Evolutionary conservation across 2,329 filamentous ascomycete genomes (phyloP).

Genomic region (Fusarium algeriense): DNA sequence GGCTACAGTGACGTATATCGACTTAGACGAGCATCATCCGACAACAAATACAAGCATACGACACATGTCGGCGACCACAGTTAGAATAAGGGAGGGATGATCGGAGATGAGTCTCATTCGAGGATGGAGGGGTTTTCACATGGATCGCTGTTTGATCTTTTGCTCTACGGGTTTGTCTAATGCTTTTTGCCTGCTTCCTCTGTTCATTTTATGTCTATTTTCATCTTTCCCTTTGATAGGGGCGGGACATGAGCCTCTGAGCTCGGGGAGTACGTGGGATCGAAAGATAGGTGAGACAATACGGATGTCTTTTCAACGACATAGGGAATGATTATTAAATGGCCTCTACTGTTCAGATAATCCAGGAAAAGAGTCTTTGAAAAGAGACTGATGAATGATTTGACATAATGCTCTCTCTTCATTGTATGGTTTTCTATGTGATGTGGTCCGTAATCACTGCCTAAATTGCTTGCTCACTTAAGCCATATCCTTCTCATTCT

Average conservation of each 20-base stretch:
- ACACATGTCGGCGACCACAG: constrained; percentile 5
- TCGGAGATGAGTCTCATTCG: neutral
- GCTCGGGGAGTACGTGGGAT: constrained; percentile 27
- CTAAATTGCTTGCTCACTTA: neutral
- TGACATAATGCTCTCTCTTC: neutral
- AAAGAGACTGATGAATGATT: constrained; percentile 10
- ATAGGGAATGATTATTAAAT: constrained; percentile 6
- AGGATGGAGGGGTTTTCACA: neutral
- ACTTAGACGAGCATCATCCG: constrained; percentile 14
- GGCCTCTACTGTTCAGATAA: constrained; percentile 6
- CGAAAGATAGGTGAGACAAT: constrained; percentile 4
- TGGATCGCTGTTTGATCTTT: constrained; percentile 11
- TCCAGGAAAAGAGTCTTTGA: constrained; percentile 14
- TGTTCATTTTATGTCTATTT: neutral
- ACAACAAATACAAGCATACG: constrained; percentile 1
- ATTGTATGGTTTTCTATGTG: constrained; percentile 4
- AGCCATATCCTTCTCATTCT: constrained; percentile 11
- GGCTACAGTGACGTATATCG: constrained; percentile 21
- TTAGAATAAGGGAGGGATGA: constrained; percentile 16
- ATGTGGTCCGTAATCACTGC: neutral
- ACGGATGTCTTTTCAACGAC: constrained; percentile 7
- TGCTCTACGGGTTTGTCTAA: neutral
- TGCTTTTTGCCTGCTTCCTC: constrained; percentile 1
- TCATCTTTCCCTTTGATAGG: constrained; percentile 11
- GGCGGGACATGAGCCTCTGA: constrained; percentile 18